Evolutionary conservation across 352 stramenopile species (phyloP), one percentile per base, ranked within the genome.

Genomic region (Phytophthora macrochlamydospora): DNA sequence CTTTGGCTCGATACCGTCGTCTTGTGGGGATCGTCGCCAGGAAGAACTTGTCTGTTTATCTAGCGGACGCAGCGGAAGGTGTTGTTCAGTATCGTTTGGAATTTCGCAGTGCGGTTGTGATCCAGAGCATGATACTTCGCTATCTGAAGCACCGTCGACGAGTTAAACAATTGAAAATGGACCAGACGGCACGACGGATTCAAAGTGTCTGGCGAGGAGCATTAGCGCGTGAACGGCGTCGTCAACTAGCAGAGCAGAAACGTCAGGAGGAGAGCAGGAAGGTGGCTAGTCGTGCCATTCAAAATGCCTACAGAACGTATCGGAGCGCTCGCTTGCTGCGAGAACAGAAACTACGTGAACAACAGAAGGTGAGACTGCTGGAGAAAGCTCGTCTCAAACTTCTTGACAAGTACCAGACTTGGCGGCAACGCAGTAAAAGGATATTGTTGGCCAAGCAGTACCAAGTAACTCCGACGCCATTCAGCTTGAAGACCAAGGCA

Each of bases 21-120:
- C 57, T 82, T 31, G 74, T 82, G 7, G 74, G 74, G 1, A 78
- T 64, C 30, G 63, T 75, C 13, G 74, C 74, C 46, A 44, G 71
- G 11, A 69, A 61, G 9, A 71, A 62, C 11, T 51, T 81, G 24
- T 42, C 33, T 38, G 42, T 50, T 37, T 76, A 62, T 56, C 50
- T 59, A 8, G 45, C 48, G 28, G 67, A 51, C 3, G 71, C 67
- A 12, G 48, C 42, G 7, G 38, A 62, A 32, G 55, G 59, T 24
- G 67, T 79, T 38, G 63, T 70, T 2, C 58, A 13, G 29, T 60
- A 59, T 42, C 67, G 71, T 1, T 45, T 70, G 12, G 62, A 76
- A 31, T 56, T 66, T 55, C 37, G 42, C 11, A 67, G 55, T 32
- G 67, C 63, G n/a, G 40, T 11, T 4, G 2, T 40, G 12, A 64